Evolutionary conservation across 768 basidiomycete species (phyloP).

Genomic region (Hypholoma sublateritium): DNA sequence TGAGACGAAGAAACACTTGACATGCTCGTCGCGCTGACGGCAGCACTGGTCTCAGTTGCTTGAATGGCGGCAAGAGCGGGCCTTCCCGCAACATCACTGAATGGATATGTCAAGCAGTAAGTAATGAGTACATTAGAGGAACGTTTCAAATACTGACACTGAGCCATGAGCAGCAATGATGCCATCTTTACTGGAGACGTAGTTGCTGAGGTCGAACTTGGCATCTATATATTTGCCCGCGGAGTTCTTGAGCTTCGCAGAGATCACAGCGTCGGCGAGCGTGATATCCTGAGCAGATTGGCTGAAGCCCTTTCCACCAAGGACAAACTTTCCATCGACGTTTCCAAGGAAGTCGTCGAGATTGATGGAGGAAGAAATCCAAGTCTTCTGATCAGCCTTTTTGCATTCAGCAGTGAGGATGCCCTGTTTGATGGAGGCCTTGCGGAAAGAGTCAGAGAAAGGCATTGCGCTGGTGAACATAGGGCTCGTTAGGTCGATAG

Average conservation of each 20-base stretch:
- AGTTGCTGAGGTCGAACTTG: constrained; percentile 15
- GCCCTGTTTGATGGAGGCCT: constrained; percentile 16
- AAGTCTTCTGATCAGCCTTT: constrained; percentile 14
- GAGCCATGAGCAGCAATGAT: constrained; percentile 7
- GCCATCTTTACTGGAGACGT: constrained; percentile 15
- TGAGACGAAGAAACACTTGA: constrained; percentile 10
- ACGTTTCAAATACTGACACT: not conserved
- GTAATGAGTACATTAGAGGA: not conserved
- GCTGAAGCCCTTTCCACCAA: constrained; percentile 19
- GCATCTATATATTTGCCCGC: constrained; percentile 14
- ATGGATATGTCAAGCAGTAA: no score
- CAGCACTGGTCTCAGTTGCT: not conserved
- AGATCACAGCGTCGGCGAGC: constrained; percentile 12
- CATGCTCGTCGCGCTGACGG: constrained; percentile 4
- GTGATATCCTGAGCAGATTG: constrained; percentile 12
- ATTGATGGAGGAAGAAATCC: constrained; percentile 15
- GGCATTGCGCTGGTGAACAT: constrained; percentile 10
- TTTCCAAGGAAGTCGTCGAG: constrained; percentile 19
- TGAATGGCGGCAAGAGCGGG: not conserved
- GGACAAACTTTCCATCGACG: constrained; percentile 15
- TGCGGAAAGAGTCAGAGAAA: constrained; percentile 16
- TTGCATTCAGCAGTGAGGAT: constrained; percentile 17
- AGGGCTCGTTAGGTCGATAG: not conserved
- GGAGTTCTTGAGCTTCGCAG: constrained; percentile 14
- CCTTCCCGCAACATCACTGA: not conserved